A percentile compares a stretch with the other conserved stretches of the same genome.
Evolutionary conservation across 768 basidiomycete genomes (phyloP).

Genomic region (Myochromella boudieri): DNA sequence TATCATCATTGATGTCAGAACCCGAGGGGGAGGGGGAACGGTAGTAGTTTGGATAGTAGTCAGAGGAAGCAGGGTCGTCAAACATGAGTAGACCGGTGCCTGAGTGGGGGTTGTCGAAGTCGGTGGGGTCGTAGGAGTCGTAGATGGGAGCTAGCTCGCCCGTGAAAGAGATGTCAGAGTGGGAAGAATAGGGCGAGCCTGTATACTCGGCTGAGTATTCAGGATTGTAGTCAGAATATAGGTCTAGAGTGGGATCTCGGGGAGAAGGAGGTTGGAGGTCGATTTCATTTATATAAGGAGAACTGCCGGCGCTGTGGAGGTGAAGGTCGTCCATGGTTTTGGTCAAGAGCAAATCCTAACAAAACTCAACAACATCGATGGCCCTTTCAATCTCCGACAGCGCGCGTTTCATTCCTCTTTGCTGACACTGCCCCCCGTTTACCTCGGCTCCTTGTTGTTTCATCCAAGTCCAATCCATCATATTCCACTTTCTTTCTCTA

Average conservation of each 20-base stretch:
- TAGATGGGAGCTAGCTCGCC: conserved; percentile 29
- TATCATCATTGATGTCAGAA: conserved; percentile 43
- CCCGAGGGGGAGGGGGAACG: conserved; percentile 60
- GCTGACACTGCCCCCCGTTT: conserved; percentile 3
- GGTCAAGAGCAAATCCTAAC: conserved; percentile 5
- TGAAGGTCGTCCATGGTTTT: conserved; percentile 20
- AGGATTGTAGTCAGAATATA: conserved; percentile 18
- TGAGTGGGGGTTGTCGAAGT: conserved; percentile 63
- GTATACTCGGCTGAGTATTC: conserved; percentile 41
- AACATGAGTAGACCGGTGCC: conserved; percentile 55
- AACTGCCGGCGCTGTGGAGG: conserved; percentile 10
- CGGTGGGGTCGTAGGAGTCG: conserved; percentile 64
- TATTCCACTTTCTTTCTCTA: no score
- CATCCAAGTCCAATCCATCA: no score
- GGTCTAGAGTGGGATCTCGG: conserved; percentile 16
- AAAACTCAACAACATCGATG: conserved; percentile 5
- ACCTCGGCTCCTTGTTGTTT: conserved; percentile 8
- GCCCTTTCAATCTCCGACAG: conserved; percentile 7
- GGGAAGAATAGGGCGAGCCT: conserved; percentile 66
- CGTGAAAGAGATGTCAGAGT: conserved; percentile 66
- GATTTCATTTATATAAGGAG: conserved; percentile 29
- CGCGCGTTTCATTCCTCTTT: conserved; percentile 9
- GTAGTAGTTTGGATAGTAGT: conserved; percentile 56
- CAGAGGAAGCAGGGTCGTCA: conserved; percentile 38
- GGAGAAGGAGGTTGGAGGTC: conserved; percentile 27